These are phyloP conservation scores for Colletotrichum acutatum DNA, from an alignment of 2,329 filamentous ascomycete species.

Conservation along the genomic window DNA sequence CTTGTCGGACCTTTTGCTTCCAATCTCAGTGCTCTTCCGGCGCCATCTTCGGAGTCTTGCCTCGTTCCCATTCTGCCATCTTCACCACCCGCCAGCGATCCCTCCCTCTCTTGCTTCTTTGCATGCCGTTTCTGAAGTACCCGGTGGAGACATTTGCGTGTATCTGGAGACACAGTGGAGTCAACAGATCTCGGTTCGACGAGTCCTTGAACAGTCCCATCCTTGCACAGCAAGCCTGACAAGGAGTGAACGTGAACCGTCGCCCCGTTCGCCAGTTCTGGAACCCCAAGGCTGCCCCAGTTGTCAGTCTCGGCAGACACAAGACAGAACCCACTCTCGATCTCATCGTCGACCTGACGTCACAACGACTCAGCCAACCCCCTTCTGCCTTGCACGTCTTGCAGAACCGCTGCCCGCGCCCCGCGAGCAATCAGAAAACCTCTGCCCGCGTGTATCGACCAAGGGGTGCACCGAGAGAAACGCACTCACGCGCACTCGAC, in stretches of 20 bases:
- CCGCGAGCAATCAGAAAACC: conserved; percentile 20
- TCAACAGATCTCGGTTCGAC: conserved; percentile 30
- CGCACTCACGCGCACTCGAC: conserved; percentile 4
- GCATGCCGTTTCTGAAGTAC: conserved; percentile 21
- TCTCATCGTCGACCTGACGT: conserved; percentile 24
- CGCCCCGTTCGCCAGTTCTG: conserved; percentile 30
- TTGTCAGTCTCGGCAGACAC: conserved; percentile 6
- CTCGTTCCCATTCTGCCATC: conserved; percentile 28
- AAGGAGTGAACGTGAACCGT: conserved; percentile 19
- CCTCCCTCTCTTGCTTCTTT: conserved; percentile 15
- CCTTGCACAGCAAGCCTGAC: conserved; percentile 25
- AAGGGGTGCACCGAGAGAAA: conserved; percentile 22
- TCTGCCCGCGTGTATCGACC: conserved; percentile 3
- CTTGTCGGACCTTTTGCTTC: conserved; percentile 25
- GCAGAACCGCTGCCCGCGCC: conserved; percentile 18
- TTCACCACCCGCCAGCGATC: conserved; percentile 17
- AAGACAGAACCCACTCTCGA: conserved; percentile 10
- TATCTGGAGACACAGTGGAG: conserved; percentile 29
- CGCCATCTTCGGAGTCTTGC: conserved; percentile 24
- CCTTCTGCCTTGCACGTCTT: conserved; percentile 21
- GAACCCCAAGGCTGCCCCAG: conserved; percentile 23
- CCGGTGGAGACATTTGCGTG: conserved; percentile 25
- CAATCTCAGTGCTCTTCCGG: conserved; percentile 19
- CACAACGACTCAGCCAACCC: conserved; percentile 14
- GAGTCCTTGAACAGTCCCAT: conserved; percentile 19